Evolutionary conservation across 164 flowering plant genomes (phyloP), one percentile per base, ranked within the genome.

Genomic region (Magnolia changhungtana): DNA sequence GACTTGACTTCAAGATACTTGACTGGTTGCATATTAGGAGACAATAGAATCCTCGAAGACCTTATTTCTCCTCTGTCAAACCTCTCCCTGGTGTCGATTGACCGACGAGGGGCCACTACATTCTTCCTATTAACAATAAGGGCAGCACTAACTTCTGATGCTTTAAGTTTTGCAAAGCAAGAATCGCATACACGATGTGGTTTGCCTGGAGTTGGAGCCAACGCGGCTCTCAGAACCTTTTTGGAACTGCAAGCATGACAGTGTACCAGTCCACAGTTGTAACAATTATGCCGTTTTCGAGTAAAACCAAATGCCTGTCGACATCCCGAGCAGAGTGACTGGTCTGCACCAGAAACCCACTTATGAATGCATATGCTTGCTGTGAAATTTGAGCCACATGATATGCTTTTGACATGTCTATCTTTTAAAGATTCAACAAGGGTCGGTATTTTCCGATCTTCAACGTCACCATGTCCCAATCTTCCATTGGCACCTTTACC

Each of bases 181-280:
- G 85, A 78, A 78, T 89, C 91, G 80, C 91, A 87, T 11, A 89
- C 91, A 23, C 90, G 88, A 78, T 86, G 86, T n/a, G 89, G 91
- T 80, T 89, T 89, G 13, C 85, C 84, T 6, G 88, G 86, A 71
- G 86, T 85, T 69, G 91, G 86, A 74, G 89, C 88, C 72, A 87
- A 71, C 72, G 88, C 85, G 23, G 89, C 88, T 70, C 76, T 83
- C 61, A 86, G 63, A 5, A 86, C 85, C 75, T 89, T 89, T 69
- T 74, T 84, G 8, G 89, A 87, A 69, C 89, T 86, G 74, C 92
- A 89, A 78, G 87, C 83, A 82, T 86, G 86, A 72, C 90, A 89
- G 65, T 84, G 83, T 37, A 85, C 88, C 1, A 83, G 73, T 18
- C 91, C 90, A 72, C 91, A 89, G 71, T 89, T 85, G 75, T 85